These are phyloP conservation scores for Debaryomycetaceae sp. DNA, from an alignment of 1,139 yeast species.

Conservation along the genomic window DNA sequence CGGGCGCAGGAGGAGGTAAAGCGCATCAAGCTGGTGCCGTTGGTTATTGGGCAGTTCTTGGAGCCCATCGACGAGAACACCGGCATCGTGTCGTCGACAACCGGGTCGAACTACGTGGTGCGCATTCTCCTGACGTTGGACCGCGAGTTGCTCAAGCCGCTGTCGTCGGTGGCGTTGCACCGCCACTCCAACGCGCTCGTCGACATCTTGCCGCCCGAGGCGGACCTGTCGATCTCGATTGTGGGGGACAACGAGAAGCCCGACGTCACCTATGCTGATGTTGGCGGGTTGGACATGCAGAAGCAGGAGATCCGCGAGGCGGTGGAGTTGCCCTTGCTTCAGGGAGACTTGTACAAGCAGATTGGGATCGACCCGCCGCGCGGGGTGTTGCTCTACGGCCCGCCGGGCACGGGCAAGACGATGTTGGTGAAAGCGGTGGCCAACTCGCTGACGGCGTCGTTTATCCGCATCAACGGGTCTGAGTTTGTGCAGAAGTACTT, in stretches of 20 bases:
- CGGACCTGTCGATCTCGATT: conserved; percentile 93
- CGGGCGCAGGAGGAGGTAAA: conserved; percentile 99
- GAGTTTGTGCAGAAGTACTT: conserved; percentile 97
- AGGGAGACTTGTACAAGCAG: conserved; percentile 92
- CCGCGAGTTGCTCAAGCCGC: conserved; percentile 89
- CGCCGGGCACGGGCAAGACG: conserved; percentile 99
- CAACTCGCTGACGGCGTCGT: conserved; percentile 90
- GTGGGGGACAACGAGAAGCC: conserved; percentile 94
- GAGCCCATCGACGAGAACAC: conserved; percentile 97
- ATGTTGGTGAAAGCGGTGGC: conserved; percentile 99
- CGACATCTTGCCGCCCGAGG: conserved; percentile 97
- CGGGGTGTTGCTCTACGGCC: conserved; percentile 95
- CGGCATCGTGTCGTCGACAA: conserved; percentile 94
- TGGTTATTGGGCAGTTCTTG: conserved; percentile 95
- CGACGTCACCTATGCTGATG: conserved; percentile 86
- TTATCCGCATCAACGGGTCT: conserved; percentile 95
- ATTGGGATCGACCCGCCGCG: conserved; percentile 99
- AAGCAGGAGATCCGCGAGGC: conserved; percentile 98
- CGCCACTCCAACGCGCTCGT: conserved; percentile 98
- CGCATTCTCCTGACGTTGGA: conserved; percentile 91
- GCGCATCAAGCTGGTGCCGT: conserved; percentile 93
- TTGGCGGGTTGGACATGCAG: conserved; percentile 99
- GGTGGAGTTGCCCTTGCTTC: conserved; percentile 93
- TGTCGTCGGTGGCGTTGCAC: conserved; percentile 93
- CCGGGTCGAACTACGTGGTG: conserved; percentile 96